phyloP scores from a whole-genome alignment of 352 stramenopile species.

The Phytophthora foliorum region DNA sequence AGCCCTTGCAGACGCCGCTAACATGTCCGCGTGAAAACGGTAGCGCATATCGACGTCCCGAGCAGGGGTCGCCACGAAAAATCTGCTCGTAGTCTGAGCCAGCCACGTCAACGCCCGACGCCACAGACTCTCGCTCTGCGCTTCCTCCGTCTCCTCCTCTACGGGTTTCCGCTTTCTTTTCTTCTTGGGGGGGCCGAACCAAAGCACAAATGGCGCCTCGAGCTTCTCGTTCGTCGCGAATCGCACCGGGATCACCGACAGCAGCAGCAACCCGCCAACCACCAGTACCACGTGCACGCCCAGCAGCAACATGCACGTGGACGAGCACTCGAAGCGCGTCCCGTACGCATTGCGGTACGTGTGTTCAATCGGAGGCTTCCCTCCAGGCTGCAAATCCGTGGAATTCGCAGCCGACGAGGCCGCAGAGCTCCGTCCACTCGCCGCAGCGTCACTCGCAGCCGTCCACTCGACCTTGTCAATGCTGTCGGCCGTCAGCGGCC shows the following conservation, averaged over 20 bases:
- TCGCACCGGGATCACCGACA: slow-evolving; percentile 57
- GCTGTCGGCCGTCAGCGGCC: no score
- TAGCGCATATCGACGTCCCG: slow-evolving; percentile 31
- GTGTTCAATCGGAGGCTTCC: slow-evolving; percentile 19
- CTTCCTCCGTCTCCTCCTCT: not conserved
- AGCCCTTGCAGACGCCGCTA: slow-evolving; percentile 12
- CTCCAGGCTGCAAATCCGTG: slow-evolving; percentile 8
- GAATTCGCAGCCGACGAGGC: no score
- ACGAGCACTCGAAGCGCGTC: slow-evolving; percentile 57
- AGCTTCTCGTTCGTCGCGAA: slow-evolving; percentile 22
- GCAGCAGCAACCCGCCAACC: slow-evolving; percentile 41
- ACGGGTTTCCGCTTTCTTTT: slow-evolving; percentile 11
- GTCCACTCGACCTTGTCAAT: no score
- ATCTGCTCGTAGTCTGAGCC: not conserved
- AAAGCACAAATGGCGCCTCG: slow-evolving; percentile 48
- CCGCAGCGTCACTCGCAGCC: no score
- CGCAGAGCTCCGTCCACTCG: no score
- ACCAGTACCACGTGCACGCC: slow-evolving; percentile 44
- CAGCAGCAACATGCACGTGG: slow-evolving; percentile 57
- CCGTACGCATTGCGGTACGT: slow-evolving; percentile 76
- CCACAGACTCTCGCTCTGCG: slow-evolving; percentile 12
- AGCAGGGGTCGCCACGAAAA: slow-evolving; percentile 2
- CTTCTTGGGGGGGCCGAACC: slow-evolving; percentile 25
- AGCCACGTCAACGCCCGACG: slow-evolving; percentile 13
- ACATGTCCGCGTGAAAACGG: slow-evolving; percentile 40